phyloP scores from a whole-genome alignment of 2,329 filamentous ascomycete genomes.

The Verticillium klebahnii region DNA sequence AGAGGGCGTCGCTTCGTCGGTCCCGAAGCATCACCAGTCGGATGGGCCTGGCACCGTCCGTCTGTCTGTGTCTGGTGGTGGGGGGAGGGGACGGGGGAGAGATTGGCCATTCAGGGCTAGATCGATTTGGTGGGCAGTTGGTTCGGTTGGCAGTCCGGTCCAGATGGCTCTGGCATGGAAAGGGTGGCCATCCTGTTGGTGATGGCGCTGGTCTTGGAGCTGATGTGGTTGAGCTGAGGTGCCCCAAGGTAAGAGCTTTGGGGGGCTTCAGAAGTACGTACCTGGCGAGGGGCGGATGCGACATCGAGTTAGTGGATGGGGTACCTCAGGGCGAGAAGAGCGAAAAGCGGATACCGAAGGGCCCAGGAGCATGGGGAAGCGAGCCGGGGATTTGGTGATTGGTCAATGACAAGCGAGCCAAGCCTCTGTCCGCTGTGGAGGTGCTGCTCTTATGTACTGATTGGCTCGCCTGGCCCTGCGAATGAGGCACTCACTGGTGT shows the following conservation, averaged over 20 bases:
- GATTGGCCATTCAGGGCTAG: neutral
- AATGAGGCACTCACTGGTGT: neutral
- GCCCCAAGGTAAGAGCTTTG: neutral
- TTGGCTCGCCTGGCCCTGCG: neutral
- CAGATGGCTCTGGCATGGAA: neutral
- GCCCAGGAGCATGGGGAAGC: conserved; percentile 17
- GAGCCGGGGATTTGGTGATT: conserved; percentile 27
- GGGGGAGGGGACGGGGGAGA: neutral
- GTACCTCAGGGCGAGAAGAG: neutral
- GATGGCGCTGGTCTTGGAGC: neutral
- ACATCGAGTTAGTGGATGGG: neutral
- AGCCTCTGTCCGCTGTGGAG: neutral
- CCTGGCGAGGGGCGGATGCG: neutral
- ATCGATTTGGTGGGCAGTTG: neutral
- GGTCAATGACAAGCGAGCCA: conserved; percentile 26
- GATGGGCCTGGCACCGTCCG: too few relatives aligned
- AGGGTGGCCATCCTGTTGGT: neutral
- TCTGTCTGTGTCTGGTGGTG: too few relatives aligned
- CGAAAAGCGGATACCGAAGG: neutral
- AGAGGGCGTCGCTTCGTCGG: neutral
- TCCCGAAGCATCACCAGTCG: neutral
- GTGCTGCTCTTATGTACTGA: neutral
- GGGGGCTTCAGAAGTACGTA: neutral
- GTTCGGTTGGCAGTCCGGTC: neutral
- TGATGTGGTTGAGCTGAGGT: neutral